Percentiles rank a stretch among this genome's conserved stretches.
phyloP scores from a whole-genome alignment of 257 asterid species.

The Solanum verrucosum region DNA sequence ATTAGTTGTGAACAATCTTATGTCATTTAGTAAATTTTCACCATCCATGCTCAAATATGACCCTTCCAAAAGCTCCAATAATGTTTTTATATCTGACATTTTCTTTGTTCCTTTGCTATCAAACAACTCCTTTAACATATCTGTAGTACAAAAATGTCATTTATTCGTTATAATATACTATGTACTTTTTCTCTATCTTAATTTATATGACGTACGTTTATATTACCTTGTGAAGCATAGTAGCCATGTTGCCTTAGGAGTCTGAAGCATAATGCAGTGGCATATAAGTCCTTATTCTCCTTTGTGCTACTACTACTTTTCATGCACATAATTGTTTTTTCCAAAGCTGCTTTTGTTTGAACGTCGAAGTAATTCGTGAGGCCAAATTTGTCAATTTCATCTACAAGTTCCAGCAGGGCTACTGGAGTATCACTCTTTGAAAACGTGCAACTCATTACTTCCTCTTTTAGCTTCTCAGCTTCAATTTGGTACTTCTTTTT shows the following conservation, averaged over 20 bases:
- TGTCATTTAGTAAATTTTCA: constrained; percentile 19
- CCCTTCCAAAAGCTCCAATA: constrained; percentile 32
- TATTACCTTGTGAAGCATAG: constrained; percentile 35
- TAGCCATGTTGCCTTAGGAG: constrained; percentile 45
- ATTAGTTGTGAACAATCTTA: not conserved
- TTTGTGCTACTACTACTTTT: not conserved
- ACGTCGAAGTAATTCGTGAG: constrained; percentile 32
- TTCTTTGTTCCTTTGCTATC: not conserved
- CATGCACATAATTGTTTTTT: not conserved
- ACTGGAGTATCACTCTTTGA: not conserved
- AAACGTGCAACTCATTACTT: constrained; percentile 19
- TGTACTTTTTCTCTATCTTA: not conserved
- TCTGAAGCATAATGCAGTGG: constrained; percentile 25
- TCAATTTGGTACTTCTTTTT: constrained; percentile 16
- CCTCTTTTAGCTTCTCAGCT: constrained; percentile 26
- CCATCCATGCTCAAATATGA: constrained; percentile 30
- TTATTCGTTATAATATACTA: not conserved
- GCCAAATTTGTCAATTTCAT: not conserved
- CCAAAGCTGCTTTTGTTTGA: constrained; percentile 12
- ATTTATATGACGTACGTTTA: not conserved
- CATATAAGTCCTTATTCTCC: constrained; percentile 8
- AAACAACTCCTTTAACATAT: not conserved
- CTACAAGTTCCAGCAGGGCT: not conserved
- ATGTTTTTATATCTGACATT: constrained; percentile 3
- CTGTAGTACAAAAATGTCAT: constrained; percentile 8